phyloP scores from a whole-genome alignment of 768 basidiomycete species.

The Amanita exitialis region DNA sequence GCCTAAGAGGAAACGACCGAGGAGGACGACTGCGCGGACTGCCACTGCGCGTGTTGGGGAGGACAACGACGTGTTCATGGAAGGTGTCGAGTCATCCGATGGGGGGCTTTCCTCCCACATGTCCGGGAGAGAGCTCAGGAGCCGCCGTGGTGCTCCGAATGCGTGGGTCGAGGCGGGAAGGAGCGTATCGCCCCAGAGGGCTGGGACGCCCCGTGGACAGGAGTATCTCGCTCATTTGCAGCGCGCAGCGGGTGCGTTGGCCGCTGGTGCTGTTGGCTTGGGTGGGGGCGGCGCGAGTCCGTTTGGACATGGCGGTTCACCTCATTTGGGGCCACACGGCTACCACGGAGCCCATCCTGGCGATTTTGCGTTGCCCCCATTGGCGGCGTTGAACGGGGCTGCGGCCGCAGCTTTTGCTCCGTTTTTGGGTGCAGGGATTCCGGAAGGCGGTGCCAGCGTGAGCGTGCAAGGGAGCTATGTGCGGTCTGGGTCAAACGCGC shows the following conservation, averaged over 20 bases:
- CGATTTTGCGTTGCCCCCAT: slow-evolving; percentile 56
- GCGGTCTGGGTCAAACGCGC: slow-evolving; percentile 54
- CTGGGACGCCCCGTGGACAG: slow-evolving; percentile 3
- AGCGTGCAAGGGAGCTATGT: slow-evolving; percentile 45
- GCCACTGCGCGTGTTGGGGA: slow-evolving; percentile 14
- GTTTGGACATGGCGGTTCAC: slow-evolving; percentile 7
- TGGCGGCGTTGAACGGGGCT: slow-evolving; percentile 30
- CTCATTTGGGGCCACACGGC: slow-evolving; percentile 1
- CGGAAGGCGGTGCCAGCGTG: background rate
- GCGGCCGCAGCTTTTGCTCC: slow-evolving; percentile 7
- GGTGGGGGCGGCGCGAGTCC: background rate
- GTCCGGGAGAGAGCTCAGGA: slow-evolving; percentile 11
- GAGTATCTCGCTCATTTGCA: slow-evolving; percentile 3
- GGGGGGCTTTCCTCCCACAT: background rate
- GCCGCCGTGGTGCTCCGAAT: slow-evolving; percentile 11
- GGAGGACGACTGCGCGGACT: slow-evolving; percentile 19
- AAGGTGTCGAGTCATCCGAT: slow-evolving; percentile 25
- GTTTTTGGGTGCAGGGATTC: slow-evolving; percentile 20
- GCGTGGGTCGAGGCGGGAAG: slow-evolving; percentile 17
- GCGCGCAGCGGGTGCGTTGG: slow-evolving; percentile 1
- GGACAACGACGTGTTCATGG: slow-evolving; percentile 41
- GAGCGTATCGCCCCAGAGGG: slow-evolving; percentile 22
- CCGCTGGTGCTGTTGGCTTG: background rate
- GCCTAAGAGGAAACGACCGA: slow-evolving; percentile 50
- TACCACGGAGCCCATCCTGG: slow-evolving; percentile 11